phyloP scores from a whole-genome alignment of 805 yeast species.

The Yamadazyma kitorensis region DNA sequence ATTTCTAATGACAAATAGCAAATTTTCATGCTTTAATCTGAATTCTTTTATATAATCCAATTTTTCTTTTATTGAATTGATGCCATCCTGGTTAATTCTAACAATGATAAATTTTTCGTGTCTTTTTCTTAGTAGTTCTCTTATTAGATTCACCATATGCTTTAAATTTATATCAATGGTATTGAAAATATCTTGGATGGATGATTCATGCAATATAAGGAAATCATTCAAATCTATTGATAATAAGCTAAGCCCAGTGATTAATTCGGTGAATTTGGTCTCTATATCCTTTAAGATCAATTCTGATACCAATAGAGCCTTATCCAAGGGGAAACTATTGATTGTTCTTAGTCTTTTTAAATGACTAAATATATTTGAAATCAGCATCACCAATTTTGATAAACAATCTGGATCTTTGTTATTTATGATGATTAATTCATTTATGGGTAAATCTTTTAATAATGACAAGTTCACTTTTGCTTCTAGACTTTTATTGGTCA shows the following conservation, averaged over 20 bases:
- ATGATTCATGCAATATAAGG: constrained; percentile 14
- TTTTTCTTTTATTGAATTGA: constrained; percentile 37
- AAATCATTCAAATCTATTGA: constrained; percentile 41
- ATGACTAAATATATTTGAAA: constrained; percentile 48
- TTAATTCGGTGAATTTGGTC: constrained; percentile 36
- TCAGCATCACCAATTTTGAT: constrained; percentile 34
- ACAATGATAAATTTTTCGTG: constrained; percentile 68
- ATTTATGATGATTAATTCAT: constrained; percentile 38
- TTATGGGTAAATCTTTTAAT: constrained; percentile 67
- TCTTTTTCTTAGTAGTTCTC: constrained; percentile 74
- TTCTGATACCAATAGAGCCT: constrained; percentile 67
- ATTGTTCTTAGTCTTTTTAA: constrained; percentile 49
- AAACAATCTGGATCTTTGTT: constrained; percentile 28
- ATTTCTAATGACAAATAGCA: constrained; percentile 33
- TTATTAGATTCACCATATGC: constrained; percentile 60
- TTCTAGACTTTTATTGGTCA: constrained; percentile 49
- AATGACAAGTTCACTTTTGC: constrained; percentile 60
- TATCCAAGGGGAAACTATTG: constrained; percentile 54
- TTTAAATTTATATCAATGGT: constrained; percentile 61
- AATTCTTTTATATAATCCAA: constrained; percentile 43
- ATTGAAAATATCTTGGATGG: constrained; percentile 33
- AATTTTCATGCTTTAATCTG: constrained; percentile 52
- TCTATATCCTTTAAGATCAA: constrained; percentile 59
- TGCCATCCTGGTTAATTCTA: constrained; percentile 47
- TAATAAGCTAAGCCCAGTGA: constrained; percentile 40